Conservation (phyloP, 257 asterid genomes). For the Solanum chiquidenum region DNA sequence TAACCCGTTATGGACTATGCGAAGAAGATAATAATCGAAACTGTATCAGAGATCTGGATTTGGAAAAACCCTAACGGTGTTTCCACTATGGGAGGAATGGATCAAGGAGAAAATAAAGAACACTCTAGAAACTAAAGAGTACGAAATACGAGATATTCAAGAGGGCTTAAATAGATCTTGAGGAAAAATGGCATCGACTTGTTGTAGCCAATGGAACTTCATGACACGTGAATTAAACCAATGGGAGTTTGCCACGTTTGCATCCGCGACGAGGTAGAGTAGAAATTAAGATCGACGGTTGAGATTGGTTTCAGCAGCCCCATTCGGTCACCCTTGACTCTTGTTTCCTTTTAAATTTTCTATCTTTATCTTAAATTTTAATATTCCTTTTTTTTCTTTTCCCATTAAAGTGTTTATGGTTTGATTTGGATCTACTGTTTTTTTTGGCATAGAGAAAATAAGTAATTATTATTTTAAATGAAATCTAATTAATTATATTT, state of each 20-base stretch:
- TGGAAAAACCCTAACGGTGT: neutral
- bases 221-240: conserved; percentile 13
- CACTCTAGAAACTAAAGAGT: neutral
- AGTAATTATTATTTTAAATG: too few relatives aligned
- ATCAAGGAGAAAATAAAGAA: conserved; percentile 15
- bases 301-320: neutral
- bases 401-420: neutral
- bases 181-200: conserved; percentile 19
- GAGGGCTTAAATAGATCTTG: conserved; percentile 27
- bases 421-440: neutral
- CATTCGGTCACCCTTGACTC: neutral
- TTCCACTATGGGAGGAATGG: neutral
- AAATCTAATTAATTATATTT: too few relatives aligned
- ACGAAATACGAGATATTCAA: neutral
- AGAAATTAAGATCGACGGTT: conserved; percentile 6
- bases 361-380: neutral
- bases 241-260: conserved; percentile 5
- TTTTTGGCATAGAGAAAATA: too few relatives aligned
- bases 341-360: neutral
- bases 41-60: neutral
- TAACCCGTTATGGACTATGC: neutral
- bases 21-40: neutral
- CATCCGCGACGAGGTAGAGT: neutral
- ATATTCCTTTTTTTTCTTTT: neutral
- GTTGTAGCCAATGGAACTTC: conserved; percentile 49